A percentile compares a stretch with the other conserved stretches of the same genome.
Evolutionary conservation across 305 asterid species (phyloP).

Genomic region (Solanum chacoense): DNA sequence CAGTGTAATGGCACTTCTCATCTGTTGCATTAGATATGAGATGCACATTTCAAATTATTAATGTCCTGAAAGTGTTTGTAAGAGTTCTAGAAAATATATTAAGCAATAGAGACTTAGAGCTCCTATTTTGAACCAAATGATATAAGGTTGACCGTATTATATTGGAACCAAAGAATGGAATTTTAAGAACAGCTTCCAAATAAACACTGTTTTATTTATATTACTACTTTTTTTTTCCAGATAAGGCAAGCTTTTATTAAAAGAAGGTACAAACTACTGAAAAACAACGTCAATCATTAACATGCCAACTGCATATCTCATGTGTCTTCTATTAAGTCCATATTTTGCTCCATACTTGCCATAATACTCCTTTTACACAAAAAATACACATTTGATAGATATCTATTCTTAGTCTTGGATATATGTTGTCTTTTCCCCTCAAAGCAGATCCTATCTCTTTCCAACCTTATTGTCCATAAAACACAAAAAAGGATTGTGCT

Average conservation of each 20-base stretch:
- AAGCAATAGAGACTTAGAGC: background rate
- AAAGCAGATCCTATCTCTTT: background rate
- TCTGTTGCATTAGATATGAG: background rate
- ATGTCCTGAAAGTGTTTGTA: background rate
- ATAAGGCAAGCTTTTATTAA: background rate
- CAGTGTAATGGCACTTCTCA: background rate
- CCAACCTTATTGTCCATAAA: background rate
- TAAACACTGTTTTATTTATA: background rate
- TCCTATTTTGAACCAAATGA: background rate
- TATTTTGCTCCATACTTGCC: background rate
- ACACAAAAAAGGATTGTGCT: background rate
- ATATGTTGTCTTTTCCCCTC: background rate
- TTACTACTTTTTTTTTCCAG: background rate
- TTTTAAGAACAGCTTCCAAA: background rate
- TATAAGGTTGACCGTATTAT: background rate
- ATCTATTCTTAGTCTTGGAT: background rate
- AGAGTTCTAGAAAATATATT: background rate
- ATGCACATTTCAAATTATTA: background rate
- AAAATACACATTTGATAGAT: background rate
- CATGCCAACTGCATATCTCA: background rate
- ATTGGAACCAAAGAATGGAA: background rate
- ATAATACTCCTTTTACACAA: background rate
- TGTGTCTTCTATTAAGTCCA: background rate
- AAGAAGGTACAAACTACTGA: background rate
- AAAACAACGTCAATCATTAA: background rate